Percentiles rank a stretch among this genome's conserved stretches.
Conservation (phyloP, 164 flowering plant species). For the Umbellularia californica region DNA sequence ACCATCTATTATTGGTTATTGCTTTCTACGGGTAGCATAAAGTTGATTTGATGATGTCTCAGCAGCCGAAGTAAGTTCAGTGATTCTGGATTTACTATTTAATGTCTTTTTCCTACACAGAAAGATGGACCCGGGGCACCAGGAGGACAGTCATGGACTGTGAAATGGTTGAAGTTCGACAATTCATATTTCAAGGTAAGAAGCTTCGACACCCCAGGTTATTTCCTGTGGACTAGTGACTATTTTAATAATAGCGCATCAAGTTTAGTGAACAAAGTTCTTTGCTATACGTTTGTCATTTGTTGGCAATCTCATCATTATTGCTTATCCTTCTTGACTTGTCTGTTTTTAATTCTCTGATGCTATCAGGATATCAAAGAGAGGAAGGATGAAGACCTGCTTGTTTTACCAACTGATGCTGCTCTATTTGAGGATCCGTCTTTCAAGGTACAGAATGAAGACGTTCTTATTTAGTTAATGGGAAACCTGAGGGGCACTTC, state of each 20-base stretch:
- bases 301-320: not conserved
- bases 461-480: not conserved
- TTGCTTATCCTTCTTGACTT: not conserved
- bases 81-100: not conserved
- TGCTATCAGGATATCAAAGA: constrained; percentile 77
- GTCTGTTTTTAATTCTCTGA: not conserved
- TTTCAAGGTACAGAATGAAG: constrained; percentile 55
- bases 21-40: not conserved
- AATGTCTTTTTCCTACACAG: constrained; percentile 35
- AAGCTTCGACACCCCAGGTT: not conserved
- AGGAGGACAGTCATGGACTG: constrained; percentile 99
- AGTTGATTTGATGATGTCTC: not conserved
- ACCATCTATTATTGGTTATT: too few species aligned
- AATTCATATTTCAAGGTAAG: constrained; percentile 92
- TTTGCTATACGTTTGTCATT: not conserved
- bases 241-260: too few species aligned
- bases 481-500: not conserved
- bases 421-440: constrained; percentile 91
- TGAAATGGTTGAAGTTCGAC: constrained; percentile 93
- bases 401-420: constrained; percentile 96
- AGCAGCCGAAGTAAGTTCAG: not conserved
- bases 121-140: constrained; percentile 98
- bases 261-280: too few species aligned
- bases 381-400: constrained; percentile 73
- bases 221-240: not conserved